phyloP scores from a whole-genome alignment of 163 green algal genomes.

The Volvox carteri region DNA sequence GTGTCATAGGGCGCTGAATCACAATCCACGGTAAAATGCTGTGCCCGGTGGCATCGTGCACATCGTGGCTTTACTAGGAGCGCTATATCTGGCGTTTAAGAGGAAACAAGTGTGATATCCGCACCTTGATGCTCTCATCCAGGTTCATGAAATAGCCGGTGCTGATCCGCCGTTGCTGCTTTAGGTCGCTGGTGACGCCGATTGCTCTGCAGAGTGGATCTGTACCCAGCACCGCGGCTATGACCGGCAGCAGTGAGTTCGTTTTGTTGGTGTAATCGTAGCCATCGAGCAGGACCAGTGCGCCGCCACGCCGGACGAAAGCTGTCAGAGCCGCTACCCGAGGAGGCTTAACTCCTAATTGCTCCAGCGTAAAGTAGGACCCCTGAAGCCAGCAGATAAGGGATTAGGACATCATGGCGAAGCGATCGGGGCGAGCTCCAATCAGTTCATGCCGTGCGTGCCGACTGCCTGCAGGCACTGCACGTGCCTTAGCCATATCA shows the following conservation, averaged over 20 bases:
- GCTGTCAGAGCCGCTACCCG: not conserved
- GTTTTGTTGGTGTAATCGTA: too few relatives aligned
- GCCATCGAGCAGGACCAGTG: slow-evolving; percentile 17
- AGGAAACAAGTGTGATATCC: too few relatives aligned
- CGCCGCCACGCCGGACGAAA: slow-evolving; percentile 25
- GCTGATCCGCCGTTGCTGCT: not conserved
- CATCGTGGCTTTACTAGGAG: too few relatives aligned
- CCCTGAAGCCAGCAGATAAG: not conserved
- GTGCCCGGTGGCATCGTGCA: too few relatives aligned
- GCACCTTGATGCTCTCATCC: slow-evolving; percentile 20
- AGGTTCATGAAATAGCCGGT: not conserved
- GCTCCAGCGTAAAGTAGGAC: slow-evolving; percentile 10
- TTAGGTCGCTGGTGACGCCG: not conserved
- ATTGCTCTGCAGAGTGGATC: not conserved
- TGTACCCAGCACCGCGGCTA: not conserved
- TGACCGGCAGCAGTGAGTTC: not conserved
- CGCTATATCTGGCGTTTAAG: too few relatives aligned
- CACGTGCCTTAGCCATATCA: too few relatives aligned
- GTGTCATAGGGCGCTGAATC: too few relatives aligned
- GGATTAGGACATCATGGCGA: too few relatives aligned
- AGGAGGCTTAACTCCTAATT: not conserved
- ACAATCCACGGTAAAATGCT: too few relatives aligned
- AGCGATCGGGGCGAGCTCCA: too few relatives aligned
- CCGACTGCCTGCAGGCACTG: too few relatives aligned
- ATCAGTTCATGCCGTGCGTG: too few relatives aligned